These are phyloP conservation scores for Cercophora sp. DNA, from an alignment of 495 filamentous ascomycete genomes.

Conservation along the genomic window DNA sequence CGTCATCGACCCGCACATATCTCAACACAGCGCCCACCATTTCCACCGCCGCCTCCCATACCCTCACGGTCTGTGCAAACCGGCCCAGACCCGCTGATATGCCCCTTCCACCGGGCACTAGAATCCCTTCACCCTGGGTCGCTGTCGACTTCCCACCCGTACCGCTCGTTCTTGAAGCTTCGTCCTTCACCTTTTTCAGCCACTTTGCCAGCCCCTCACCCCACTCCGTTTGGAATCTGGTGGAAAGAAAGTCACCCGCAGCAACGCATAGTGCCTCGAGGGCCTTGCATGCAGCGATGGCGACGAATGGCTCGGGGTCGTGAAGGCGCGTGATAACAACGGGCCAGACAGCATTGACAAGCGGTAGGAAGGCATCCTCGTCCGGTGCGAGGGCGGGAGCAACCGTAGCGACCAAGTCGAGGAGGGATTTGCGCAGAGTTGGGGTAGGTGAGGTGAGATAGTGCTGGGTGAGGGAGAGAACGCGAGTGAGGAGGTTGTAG, in stretches of 20 bases:
- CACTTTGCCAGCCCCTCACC: conserved; percentile 44
- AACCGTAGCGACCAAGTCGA: conserved; percentile 67
- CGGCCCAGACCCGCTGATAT: conserved; percentile 36
- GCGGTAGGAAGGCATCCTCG: conserved; percentile 77
- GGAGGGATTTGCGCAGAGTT: conserved; percentile 68
- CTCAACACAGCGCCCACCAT: conserved; percentile 51
- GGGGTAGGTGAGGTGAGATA: conserved; percentile 83
- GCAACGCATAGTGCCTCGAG: conserved; percentile 57
- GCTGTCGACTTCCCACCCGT: conserved; percentile 26
- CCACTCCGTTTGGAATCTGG: conserved; percentile 69
- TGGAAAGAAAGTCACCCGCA: conserved; percentile 78
- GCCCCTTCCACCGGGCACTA: not conserved
- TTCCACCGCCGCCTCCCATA: conserved; percentile 56
- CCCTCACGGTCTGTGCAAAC: conserved; percentile 50
- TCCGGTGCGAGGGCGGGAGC: conserved; percentile 64
- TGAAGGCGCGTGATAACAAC: conserved; percentile 66
- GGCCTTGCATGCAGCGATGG: conserved; percentile 60
- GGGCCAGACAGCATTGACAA: conserved; percentile 88
- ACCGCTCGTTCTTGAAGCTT: conserved; percentile 31
- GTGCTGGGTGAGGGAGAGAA: conserved; percentile 69
- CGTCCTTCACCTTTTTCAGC: conserved; percentile 29
- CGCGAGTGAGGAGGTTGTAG: conserved; percentile 63
- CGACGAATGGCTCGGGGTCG: conserved; percentile 73
- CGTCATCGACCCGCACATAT: conserved; percentile 56
- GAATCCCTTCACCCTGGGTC: not conserved